These are phyloP conservation scores for Alternaria hordeiaustralica DNA, from an alignment of 2,329 filamentous ascomycete species.

Conservation along the genomic window DNA sequence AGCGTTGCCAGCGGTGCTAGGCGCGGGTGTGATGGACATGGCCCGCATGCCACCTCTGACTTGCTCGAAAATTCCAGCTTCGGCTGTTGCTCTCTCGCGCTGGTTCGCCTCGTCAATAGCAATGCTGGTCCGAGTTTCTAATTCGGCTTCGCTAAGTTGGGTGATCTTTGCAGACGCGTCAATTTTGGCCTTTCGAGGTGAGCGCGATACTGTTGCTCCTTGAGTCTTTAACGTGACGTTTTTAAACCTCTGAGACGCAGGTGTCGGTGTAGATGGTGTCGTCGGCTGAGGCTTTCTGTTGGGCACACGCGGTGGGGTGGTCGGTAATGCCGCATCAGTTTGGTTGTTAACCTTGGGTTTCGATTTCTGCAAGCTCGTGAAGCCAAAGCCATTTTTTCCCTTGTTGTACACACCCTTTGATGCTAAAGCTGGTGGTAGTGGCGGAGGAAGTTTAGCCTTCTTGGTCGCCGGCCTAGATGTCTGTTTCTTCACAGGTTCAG, in stretches of 20 bases:
- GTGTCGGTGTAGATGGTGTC: neutral
- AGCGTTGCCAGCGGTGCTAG: neutral
- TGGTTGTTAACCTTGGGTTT: neutral
- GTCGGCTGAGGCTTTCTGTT: neutral
- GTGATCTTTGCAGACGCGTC: neutral
- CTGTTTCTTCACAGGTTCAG: neutral
- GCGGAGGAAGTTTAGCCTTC: neutral
- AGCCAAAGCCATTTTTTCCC: slow-evolving; percentile 12
- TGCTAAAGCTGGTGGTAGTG: neutral
- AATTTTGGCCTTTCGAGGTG: neutral
- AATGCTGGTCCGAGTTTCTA: neutral
- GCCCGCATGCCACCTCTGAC: neutral
- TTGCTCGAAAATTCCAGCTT: neutral
- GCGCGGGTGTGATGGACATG: neutral
- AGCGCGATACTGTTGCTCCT: neutral
- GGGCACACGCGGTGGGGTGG: neutral
- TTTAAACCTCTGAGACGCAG: neutral
- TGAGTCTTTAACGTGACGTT: neutral
- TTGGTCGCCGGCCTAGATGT: neutral
- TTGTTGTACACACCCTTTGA: neutral
- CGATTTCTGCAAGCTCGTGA: neutral
- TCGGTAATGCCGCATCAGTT: neutral
- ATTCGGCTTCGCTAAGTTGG: neutral
- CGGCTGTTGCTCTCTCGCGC: neutral
- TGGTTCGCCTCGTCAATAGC: neutral